Conservation (phyloP, 2,329 filamentous ascomycete species). For the Penicillium sp. region DNA sequence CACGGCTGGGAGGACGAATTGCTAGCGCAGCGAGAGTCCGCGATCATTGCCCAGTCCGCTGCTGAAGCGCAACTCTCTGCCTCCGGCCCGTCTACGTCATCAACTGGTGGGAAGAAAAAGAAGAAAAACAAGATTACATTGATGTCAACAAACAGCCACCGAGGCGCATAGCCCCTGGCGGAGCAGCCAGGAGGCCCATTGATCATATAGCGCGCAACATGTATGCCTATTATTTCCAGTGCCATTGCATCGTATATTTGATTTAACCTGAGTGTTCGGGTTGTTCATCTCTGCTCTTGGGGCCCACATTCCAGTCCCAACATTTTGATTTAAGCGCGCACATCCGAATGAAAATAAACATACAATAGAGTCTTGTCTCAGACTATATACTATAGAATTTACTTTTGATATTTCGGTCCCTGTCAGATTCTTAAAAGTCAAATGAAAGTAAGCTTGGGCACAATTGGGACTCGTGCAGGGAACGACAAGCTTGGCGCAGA, state of each 20-base stretch:
- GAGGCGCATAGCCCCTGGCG: constrained; percentile 49
- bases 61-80: constrained; percentile 21
- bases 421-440: neutral
- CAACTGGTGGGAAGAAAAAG: constrained; percentile 54
- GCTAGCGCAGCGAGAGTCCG: constrained; percentile 57
- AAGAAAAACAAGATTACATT: constrained; percentile 68
- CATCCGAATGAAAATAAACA: constrained; percentile 10
- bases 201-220: neutral
- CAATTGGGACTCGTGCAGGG: neutral
- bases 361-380: neutral
- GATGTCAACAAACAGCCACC: constrained; percentile 63
- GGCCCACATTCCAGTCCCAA: constrained; percentile 20
- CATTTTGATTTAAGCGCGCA: constrained; percentile 11
- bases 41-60: constrained; percentile 51
- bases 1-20: constrained; percentile 79
- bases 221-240: neutral
- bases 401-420: neutral
- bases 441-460: neutral
- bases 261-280: neutral
- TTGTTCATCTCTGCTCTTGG: constrained; percentile 1
- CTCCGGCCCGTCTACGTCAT: constrained; percentile 16
- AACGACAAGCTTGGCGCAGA: constrained; percentile 16
- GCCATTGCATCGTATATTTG: neutral
- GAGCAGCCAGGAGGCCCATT: neutral
- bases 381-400: neutral